Evolutionary conservation across 495 filamentous ascomycete genomes (phyloP), one percentile per base, ranked within the genome.

Genomic region (Xylaria palmicola): DNA sequence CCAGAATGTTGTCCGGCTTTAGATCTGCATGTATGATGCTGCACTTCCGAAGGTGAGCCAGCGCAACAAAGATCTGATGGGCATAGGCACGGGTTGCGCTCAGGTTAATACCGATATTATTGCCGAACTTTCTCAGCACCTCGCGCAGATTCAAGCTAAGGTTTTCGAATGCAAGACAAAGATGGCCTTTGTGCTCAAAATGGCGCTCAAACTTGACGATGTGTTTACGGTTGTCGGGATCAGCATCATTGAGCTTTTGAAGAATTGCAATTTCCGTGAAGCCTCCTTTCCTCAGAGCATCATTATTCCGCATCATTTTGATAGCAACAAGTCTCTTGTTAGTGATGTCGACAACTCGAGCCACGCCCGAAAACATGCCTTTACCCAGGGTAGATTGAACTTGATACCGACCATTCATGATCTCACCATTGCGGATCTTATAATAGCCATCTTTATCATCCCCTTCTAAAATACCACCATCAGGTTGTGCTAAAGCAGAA

Each of bases 101-200:
- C 49, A 97, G 71, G 68, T 93, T 95, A 71, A 98, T 86, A 53
- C 95, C 94, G 15, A 94, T 85, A 67, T 95, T 92, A 52, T 90
- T 88, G n/a, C 93, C 93, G 72, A 93, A 95, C 67, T 97, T 97
- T 77, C 96, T 96, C 59, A 98, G 75, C n/a, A 97, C 88, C 67
- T 97, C 92, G 41, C 94, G 90, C 26, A 98, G 78, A 70, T 98
- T 96, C 76, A 96, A 85, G 71, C 88, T 90, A 49, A 98, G 81
- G 67, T 96, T 93, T 75, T 98, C 94, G 74, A 98, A 98, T 1
- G 93, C 93, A 80, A 98, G 88, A 74, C 94, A 98, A 53, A 98
- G 76, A 75, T 98, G 94, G 10, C 86, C 87, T 77, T 97, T 97
- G 77, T 97, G 92, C 63, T 97, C 92, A 68, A 98, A 98, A 45